Evolutionary conservation across 768 basidiomycete genomes (phyloP).

Genomic region (Leucogyrophana mollusca): DNA sequence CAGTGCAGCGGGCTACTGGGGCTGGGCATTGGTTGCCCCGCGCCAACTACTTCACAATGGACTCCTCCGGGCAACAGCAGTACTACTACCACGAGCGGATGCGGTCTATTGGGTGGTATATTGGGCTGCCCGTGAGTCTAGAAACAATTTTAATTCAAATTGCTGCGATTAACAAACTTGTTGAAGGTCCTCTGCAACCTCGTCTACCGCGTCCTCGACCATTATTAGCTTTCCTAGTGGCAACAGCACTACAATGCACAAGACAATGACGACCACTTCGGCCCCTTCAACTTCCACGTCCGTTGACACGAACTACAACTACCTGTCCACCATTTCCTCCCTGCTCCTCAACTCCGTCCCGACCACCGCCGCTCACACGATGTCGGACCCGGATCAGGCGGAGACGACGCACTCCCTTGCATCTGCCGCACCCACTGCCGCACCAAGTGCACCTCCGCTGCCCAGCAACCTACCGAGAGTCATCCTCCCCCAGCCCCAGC

Average conservation of each 20-base stretch:
- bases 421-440: conserved; percentile 18
- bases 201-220: conserved; percentile 16
- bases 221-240: conserved; percentile 30
- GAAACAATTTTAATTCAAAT: not conserved
- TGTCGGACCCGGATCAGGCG: conserved; percentile 39
- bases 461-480: conserved; percentile 59
- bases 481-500: conserved; percentile 46
- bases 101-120: conserved; percentile 14
- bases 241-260: conserved; percentile 11
- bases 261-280: conserved; percentile 14
- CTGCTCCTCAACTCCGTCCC: conserved; percentile 28
- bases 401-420: conserved; percentile 26
- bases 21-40: conserved; percentile 12
- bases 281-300: conserved; percentile 11
- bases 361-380: conserved; percentile 19
- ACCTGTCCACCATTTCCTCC: conserved; percentile 30
- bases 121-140: conserved; percentile 20
- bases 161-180: not conserved
- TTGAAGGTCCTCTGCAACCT: not conserved
- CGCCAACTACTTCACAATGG: conserved; percentile 5
- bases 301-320: conserved; percentile 30
- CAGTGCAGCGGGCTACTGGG: conserved; percentile 11
- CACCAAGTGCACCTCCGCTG: conserved; percentile 36
- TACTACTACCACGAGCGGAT: conserved; percentile 12
- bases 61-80: not conserved